Percentiles rank a stretch among this genome's conserved stretches.
These are phyloP conservation scores for Datura wrightii DNA, from an alignment of 257 asterid genomes.

Conservation along the genomic window DNA sequence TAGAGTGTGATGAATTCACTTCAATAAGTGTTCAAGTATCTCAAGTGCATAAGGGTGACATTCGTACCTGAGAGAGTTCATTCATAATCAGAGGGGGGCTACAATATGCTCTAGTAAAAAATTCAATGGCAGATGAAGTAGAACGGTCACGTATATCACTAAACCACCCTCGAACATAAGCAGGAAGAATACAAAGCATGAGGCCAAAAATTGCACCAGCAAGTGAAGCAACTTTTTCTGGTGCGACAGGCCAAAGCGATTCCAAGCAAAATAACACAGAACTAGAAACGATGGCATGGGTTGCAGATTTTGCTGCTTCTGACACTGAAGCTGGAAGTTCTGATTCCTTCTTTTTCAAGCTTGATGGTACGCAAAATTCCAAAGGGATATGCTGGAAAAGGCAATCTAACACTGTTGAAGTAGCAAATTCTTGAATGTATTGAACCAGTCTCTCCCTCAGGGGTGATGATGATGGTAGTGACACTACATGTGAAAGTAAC, in stretches of 20 bases:
- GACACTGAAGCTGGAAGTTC: constrained; percentile 66
- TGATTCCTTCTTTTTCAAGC: constrained; percentile 72
- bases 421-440: constrained; percentile 75
- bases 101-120: constrained; percentile 92
- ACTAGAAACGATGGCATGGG: constrained; percentile 64
- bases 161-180: constrained; percentile 97
- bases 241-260: constrained; percentile 78
- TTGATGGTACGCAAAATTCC: constrained; percentile 61
- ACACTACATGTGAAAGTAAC: constrained; percentile 71
- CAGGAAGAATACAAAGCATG: constrained; percentile 94
- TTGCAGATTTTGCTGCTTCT: constrained; percentile 80
- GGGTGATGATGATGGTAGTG: constrained; percentile 84
- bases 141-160: constrained; percentile 89
- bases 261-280: constrained; percentile 69
- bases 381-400: constrained; percentile 85
- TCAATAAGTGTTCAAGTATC: constrained; percentile 11
- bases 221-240: constrained; percentile 79
- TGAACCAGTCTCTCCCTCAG: constrained; percentile 81
- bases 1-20: not conserved
- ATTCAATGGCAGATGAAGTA: constrained; percentile 76
- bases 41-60: not conserved
- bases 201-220: constrained; percentile 88
- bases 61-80: constrained; percentile 83
- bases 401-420: constrained; percentile 78
- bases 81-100: constrained; percentile 83